Base-by-base conservation (phyloP, 805 yeast species). In the Cyberlindnera misumaiensis region DNA sequence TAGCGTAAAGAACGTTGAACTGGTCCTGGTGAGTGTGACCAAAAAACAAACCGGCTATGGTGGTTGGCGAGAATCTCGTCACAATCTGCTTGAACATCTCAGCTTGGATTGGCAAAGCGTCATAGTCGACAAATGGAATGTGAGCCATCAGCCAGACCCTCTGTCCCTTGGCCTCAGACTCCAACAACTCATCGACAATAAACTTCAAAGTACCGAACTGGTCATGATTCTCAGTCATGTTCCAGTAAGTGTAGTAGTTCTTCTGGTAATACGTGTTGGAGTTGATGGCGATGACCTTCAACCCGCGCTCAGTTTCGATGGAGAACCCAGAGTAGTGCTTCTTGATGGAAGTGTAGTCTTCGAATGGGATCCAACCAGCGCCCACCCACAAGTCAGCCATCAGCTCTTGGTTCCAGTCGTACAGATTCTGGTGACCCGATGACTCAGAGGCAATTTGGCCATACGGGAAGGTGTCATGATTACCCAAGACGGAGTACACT, bases 61-160 rank as follows among this genome's bases (percentile, higher is more conserved):
- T 77, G 51, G 70, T 68, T 14, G 84, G 85, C 25, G 82, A 73
- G 56, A 80, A 81, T 56, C 88, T 68, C 50, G 76, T 78, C 17
- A 81, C 67, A 29, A 80, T 73, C 44, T 73, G 72, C 25, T 68
- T 62, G 44, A 78, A 73, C 25, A 75, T 61, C 39, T 71, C 65
- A 18, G 83, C 70, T 38, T 74, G 80, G 29, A 77, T 63, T 11
- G 88, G 87, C 34, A 81, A 59, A 13, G 80, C 40, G 24, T 49
- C 70, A 47, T 78, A 83, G n/a, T 72, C 65, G 17, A 71, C 60
- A 11, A 68, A 65, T 32, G 89, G 86, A 39, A 81, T 75, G 55
- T 81, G 88, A 15, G 83, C 76, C 48, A 78, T 66, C 41, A 81
- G 67, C 88, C 88, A 81, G n/a, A 77, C 88, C 50, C 82, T 64